phyloP scores from a whole-genome alignment of 1,139 yeast species.

The Meyerozyma athensensis region DNA sequence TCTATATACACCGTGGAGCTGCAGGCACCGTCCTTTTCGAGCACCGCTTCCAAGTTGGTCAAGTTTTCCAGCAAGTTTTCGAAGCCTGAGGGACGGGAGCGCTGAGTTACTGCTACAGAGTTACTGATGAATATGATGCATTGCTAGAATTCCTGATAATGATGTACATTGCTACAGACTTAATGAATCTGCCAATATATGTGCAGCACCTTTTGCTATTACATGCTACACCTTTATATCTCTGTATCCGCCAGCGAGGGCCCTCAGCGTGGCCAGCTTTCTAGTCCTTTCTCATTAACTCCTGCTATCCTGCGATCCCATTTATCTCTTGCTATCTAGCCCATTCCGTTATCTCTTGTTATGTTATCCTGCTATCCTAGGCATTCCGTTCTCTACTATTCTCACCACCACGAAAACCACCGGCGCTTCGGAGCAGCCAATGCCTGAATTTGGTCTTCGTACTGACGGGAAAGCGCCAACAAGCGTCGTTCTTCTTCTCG shows the following conservation, averaged over 20 bases:
- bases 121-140: too few species aligned
- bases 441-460: conserved; percentile 29
- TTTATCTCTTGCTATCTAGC: background rate
- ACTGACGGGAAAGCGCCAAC: conserved; percentile 18
- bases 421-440: conserved; percentile 25
- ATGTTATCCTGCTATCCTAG: conserved; percentile 17
- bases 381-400: conserved; percentile 12
- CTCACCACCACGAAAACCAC: conserved; percentile 9
- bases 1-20: conserved; percentile 19
- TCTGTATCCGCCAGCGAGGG: too few species aligned
- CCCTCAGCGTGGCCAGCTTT: too few species aligned
- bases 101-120: too few species aligned
- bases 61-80: conserved; percentile 36
- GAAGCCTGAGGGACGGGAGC: conserved; percentile 8
- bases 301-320: too few species aligned
- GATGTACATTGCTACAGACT: too few species aligned
- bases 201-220: too few species aligned
- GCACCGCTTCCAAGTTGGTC: conserved; percentile 39
- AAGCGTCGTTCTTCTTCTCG: conserved; percentile 24
- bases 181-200: too few species aligned
- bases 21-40: conserved; percentile 21
- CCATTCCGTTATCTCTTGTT: background rate
- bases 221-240: too few species aligned
- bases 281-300: too few species aligned
- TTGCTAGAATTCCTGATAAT: too few species aligned